phyloP scores from a whole-genome alignment of 106 monocot species.

The Acorus calamus region DNA sequence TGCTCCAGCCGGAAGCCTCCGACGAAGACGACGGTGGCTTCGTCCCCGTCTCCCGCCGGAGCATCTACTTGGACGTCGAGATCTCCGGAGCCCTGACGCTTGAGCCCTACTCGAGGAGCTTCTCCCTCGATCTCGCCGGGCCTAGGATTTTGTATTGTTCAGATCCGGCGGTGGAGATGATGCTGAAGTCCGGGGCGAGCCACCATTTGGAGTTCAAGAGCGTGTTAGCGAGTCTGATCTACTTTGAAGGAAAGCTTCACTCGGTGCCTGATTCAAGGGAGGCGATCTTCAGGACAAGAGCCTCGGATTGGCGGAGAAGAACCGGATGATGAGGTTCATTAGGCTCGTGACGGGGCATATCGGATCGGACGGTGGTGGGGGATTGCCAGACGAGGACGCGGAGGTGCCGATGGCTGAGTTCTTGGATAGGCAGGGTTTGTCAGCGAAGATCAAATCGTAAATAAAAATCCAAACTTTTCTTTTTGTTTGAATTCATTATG shows the following conservation, averaged over 20 bases:
- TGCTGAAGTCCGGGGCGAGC: slow-evolving; percentile 70
- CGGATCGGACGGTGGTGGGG: slow-evolving; percentile 4
- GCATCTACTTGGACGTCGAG: slow-evolving; percentile 34
- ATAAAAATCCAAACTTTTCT: too few relatives aligned
- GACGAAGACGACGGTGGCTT: slow-evolving; percentile 11
- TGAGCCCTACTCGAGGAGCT: slow-evolving; percentile 31
- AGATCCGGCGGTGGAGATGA: slow-evolving; percentile 62
- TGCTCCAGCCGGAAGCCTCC: background rate
- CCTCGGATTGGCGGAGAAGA: slow-evolving; percentile 70
- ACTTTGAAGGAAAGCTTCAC: slow-evolving; percentile 54
- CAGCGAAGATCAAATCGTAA: slow-evolving; percentile 69
- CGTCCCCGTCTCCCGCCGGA: background rate
- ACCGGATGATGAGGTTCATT: slow-evolving; percentile 58
- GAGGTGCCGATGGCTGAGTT: slow-evolving; percentile 65
- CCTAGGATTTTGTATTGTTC: slow-evolving; percentile 82
- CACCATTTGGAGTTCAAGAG: slow-evolving; percentile 94
- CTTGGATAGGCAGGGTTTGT: slow-evolving; percentile 58
- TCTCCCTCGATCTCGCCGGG: slow-evolving; percentile 56
- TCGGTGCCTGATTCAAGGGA: slow-evolving; percentile 84
- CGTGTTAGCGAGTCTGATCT: slow-evolving; percentile 57
- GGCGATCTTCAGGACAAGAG: slow-evolving; percentile 71
- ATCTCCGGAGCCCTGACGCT: slow-evolving; percentile 20
- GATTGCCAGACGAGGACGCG: slow-evolving; percentile 8
- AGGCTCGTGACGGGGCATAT: slow-evolving; percentile 60
- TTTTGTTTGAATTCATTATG: too few relatives aligned